Percentiles rank a stretch among this genome's conserved stretches.
Evolutionary conservation across 306 rosid species (phyloP).

Genomic region (Fagus sylvatica): DNA sequence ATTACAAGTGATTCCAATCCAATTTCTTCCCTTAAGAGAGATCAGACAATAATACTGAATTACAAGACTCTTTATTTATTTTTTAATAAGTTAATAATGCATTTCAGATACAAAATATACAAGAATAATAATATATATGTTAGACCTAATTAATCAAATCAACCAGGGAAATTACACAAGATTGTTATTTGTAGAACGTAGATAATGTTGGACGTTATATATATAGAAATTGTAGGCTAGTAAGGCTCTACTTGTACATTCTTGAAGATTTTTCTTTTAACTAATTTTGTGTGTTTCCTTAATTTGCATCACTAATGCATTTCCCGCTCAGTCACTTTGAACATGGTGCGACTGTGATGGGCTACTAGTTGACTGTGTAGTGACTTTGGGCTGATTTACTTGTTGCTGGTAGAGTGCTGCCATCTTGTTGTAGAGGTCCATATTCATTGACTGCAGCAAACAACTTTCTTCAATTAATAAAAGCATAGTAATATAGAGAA

Average conservation of each 20-base stretch:
- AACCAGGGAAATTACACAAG: too few relatives aligned
- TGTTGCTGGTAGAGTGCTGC: conserved; percentile 44
- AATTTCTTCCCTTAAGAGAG: too few relatives aligned
- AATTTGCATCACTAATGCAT: neutral
- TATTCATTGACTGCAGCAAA: conserved; percentile 46
- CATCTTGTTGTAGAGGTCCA: conserved; percentile 57
- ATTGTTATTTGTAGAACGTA: too few relatives aligned
- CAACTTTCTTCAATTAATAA: neutral
- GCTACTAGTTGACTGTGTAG: conserved; percentile 22
- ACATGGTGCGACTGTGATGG: conserved; percentile 23
- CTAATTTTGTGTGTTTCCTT: neutral
- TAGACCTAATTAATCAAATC: too few relatives aligned
- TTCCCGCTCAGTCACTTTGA: conserved; percentile 23
- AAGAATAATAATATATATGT: too few relatives aligned
- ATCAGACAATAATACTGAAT: too few relatives aligned
- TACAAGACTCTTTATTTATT: too few relatives aligned
- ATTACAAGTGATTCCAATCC: too few relatives aligned
- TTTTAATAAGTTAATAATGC: too few relatives aligned
- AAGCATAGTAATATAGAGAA: neutral
- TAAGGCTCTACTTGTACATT: neutral
- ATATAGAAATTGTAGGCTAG: too few relatives aligned
- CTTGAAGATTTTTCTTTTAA: neutral
- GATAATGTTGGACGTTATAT: too few relatives aligned
- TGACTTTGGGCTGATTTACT: conserved; percentile 24
- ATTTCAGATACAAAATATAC: too few relatives aligned